Conservation (phyloP, 768 basidiomycete species). For the Tulasnella sp. region DNA sequence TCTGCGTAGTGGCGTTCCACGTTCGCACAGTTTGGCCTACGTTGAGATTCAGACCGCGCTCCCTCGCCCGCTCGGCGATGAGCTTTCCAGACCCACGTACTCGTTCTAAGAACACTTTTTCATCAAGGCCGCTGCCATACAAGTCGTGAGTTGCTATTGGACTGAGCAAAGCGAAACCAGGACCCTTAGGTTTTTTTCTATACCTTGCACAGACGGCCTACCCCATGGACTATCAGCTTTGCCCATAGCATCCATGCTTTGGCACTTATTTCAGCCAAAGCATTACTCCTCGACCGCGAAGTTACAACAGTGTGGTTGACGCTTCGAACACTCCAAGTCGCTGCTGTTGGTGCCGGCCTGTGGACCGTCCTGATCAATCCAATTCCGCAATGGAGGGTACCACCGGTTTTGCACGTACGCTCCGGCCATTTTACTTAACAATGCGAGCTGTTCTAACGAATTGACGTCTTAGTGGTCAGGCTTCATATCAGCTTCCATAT, state of each 20-base stretch:
- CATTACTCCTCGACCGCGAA: slow-evolving; percentile 56
- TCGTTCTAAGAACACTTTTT: slow-evolving; percentile 14
- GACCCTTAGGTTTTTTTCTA: not conserved
- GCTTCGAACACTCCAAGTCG: slow-evolving; percentile 47
- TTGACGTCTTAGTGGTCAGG: slow-evolving; percentile 52
- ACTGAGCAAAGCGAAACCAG: not conserved
- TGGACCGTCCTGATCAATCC: slow-evolving; percentile 48
- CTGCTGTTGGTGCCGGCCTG: slow-evolving; percentile 40
- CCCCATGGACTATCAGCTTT: slow-evolving; percentile 36
- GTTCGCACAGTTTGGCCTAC: slow-evolving; percentile 2
- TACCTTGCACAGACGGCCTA: slow-evolving; percentile 36
- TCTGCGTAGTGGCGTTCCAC: not conserved
- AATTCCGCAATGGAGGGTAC: slow-evolving; percentile 41
- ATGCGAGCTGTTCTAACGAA: slow-evolving; percentile 2
- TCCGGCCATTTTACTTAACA: slow-evolving; percentile 13
- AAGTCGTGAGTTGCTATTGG: not conserved
- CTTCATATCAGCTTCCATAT: slow-evolving; percentile 55
- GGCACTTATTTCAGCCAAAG: slow-evolving; percentile 56
- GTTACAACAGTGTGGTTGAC: slow-evolving; percentile 70
- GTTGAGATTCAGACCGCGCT: slow-evolving; percentile 5
- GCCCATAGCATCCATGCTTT: slow-evolving; percentile 59
- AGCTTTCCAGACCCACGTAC: slow-evolving; percentile 17
- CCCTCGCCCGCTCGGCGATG: slow-evolving; percentile 6
- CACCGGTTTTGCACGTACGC: slow-evolving; percentile 47
- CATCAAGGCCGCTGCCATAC: not conserved